Percentiles rank a stretch among this genome's conserved stretches.
Conservation (phyloP, 2,329 filamentous ascomycete genomes). For the Aspergillus intermedius region DNA sequence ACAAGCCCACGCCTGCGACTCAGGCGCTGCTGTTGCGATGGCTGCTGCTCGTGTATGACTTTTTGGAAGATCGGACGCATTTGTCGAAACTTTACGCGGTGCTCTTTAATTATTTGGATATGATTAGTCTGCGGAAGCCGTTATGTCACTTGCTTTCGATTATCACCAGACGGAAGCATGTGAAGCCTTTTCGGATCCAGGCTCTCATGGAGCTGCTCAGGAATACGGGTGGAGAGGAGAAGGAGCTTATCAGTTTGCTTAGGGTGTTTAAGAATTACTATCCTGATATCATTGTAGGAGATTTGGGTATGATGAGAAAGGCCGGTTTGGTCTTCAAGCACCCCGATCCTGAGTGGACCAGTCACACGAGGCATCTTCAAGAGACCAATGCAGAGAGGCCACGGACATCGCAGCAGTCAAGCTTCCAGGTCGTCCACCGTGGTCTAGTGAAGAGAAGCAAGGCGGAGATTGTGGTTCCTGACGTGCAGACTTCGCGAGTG, state of each 20-base stretch:
- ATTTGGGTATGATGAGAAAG: conserved; percentile 44
- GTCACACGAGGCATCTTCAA: conserved; percentile 62
- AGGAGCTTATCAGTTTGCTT: conserved; percentile 64
- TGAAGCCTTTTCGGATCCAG: conserved; percentile 77
- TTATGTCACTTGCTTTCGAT: conserved; percentile 73
- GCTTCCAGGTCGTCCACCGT: conserved; percentile 59
- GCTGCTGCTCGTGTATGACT: conserved; percentile 69
- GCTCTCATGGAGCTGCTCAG: conserved; percentile 51
- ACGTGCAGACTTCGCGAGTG: conserved; percentile 67
- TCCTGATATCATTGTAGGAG: conserved; percentile 76
- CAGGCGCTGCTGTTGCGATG: conserved; percentile 69
- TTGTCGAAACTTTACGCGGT: conserved; percentile 67
- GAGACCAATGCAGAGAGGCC: conserved; percentile 44
- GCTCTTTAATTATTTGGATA: conserved; percentile 75
- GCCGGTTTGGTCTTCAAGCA: conserved; percentile 47
- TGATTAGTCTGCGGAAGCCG: conserved; percentile 62
- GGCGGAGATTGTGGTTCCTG: conserved; percentile 52
- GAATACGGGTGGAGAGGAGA: conserved; percentile 59
- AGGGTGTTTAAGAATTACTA: conserved; percentile 88
- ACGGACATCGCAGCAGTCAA: conserved; percentile 40
- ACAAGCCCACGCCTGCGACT: conserved; percentile 64
- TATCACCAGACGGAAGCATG: conserved; percentile 73
- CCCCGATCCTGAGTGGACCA: conserved; percentile 69
- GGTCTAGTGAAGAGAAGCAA: conserved; percentile 46
- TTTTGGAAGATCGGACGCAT: conserved; percentile 56